Percentiles rank a stretch among this genome's conserved stretches.
These are phyloP conservation scores for Casuarina glauca DNA, from an alignment of 306 rosid species.

Conservation along the genomic window DNA sequence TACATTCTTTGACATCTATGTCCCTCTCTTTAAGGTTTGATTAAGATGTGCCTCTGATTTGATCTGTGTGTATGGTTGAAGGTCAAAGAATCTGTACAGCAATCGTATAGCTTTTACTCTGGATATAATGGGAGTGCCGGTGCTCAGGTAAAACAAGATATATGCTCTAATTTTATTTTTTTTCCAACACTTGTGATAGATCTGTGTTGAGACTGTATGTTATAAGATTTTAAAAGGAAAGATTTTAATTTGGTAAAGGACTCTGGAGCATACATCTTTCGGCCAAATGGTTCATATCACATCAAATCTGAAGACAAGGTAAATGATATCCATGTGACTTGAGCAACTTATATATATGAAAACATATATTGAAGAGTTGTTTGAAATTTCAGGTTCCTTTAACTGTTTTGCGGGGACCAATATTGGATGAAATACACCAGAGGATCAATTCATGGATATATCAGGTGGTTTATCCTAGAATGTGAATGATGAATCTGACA, in stretches of 20 bases:
- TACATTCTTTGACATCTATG: constrained; percentile 20
- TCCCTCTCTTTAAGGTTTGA: no score
- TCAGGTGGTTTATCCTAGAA: constrained; percentile 39
- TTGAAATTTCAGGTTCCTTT: constrained; percentile 40
- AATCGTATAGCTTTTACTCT: constrained; percentile 46
- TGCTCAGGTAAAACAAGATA: constrained; percentile 44
- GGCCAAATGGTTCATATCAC: constrained; percentile 52
- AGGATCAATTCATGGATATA: constrained; percentile 51
- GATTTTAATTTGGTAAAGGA: constrained; percentile 26
- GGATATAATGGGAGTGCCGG: constrained; percentile 44
- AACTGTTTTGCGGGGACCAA: constrained; percentile 50
- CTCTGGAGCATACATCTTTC: constrained; percentile 54
- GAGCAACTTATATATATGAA: constrained; percentile 9
- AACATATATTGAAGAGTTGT: constrained; percentile 1
- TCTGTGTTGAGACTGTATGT: constrained; percentile 11
- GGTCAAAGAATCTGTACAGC: constrained; percentile 47
- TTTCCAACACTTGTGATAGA: not conserved
- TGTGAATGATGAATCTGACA: not conserved
- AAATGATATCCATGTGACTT: constrained; percentile 12
- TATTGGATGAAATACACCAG: constrained; percentile 57
- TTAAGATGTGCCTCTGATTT: no score
- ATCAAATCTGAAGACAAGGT: constrained; percentile 46
- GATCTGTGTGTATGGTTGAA: constrained; percentile 12
- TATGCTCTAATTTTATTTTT: constrained; percentile 16
- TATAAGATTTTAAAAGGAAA: constrained; percentile 26